A percentile compares a stretch with the other conserved stretches of the same genome.
Conservation (phyloP, 1,284 basidiomycete genomes). For the Fomes fomentarius region DNA sequence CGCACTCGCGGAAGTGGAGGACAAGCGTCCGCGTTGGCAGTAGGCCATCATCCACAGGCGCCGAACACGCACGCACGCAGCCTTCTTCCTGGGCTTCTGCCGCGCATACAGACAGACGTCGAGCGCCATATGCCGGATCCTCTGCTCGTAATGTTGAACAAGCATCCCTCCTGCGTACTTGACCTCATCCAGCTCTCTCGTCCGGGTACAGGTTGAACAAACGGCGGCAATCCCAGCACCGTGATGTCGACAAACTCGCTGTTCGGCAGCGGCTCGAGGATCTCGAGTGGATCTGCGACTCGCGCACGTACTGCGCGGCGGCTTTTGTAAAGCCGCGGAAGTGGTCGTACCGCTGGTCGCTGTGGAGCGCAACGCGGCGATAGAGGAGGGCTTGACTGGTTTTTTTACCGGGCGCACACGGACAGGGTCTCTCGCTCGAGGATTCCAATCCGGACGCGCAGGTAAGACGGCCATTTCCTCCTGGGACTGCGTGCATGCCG, state of each 20-base stretch:
- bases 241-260: not conserved
- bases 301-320: not conserved
- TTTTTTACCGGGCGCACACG: not conserved
- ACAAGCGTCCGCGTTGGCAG: not conserved
- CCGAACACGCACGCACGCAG: not conserved
- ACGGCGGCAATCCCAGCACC: not conserved
- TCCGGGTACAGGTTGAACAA: not conserved
- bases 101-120: not conserved
- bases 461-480: too few species aligned
- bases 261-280: not conserved
- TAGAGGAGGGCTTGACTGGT: not conserved
- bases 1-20: not conserved
- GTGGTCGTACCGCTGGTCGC: conserved; percentile 1
- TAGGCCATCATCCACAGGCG: not conserved
- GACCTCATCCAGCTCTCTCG: not conserved
- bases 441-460: too few species aligned
- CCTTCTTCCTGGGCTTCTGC: not conserved
- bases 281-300: not conserved
- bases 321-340: not conserved
- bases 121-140: not conserved
- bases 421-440: too few species aligned
- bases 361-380: not conserved
- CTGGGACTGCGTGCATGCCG: too few species aligned
- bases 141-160: not conserved
- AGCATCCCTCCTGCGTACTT: not conserved